Evolutionary conservation across 2,329 filamentous ascomycete species (phyloP).

Genomic region (Ophiostoma ulmi): DNA sequence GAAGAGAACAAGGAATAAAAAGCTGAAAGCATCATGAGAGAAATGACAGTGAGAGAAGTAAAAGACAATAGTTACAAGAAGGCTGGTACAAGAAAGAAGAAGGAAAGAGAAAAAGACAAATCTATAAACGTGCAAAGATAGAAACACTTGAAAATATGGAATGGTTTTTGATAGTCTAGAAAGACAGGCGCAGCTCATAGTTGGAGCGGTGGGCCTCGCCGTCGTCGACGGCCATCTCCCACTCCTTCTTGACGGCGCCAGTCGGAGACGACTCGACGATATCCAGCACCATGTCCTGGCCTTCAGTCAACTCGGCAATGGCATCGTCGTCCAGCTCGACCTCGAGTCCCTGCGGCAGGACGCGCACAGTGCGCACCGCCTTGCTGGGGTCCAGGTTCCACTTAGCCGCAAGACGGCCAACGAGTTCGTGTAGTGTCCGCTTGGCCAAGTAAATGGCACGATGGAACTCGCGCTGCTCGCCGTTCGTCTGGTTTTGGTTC

Average conservation of each 20-base stretch:
- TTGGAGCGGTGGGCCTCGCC: slow-evolving; percentile 33
- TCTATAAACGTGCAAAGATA: not conserved
- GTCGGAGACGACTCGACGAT: slow-evolving; percentile 44
- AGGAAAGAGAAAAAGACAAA: not conserved
- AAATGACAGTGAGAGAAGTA: not conserved
- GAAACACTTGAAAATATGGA: not conserved
- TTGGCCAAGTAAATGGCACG: slow-evolving; percentile 80
- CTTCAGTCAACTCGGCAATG: slow-evolving; percentile 75
- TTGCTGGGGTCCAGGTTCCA: slow-evolving; percentile 70
- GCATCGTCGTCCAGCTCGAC: slow-evolving; percentile 90
- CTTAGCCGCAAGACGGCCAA: slow-evolving; percentile 67
- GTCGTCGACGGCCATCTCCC: slow-evolving; percentile 56
- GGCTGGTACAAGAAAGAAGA: not conserved
- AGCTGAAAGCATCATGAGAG: not conserved
- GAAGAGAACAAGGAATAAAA: not conserved
- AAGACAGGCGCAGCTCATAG: slow-evolving; percentile 45
- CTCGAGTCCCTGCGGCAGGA: slow-evolving; percentile 69
- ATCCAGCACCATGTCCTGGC: slow-evolving; percentile 83
- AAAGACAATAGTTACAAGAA: not conserved
- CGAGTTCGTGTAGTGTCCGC: slow-evolving; percentile 69
- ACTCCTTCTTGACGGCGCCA: slow-evolving; percentile 47
- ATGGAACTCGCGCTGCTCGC: slow-evolving; percentile 54
- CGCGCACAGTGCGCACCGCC: slow-evolving; percentile 65
- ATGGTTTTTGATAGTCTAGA: slow-evolving; percentile 33
- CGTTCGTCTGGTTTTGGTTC: slow-evolving; percentile 37